Evolutionary conservation across 2,329 filamentous ascomycete genomes (phyloP), one percentile per base, ranked within the genome.

Genomic region (Diaporthe capsici): DNA sequence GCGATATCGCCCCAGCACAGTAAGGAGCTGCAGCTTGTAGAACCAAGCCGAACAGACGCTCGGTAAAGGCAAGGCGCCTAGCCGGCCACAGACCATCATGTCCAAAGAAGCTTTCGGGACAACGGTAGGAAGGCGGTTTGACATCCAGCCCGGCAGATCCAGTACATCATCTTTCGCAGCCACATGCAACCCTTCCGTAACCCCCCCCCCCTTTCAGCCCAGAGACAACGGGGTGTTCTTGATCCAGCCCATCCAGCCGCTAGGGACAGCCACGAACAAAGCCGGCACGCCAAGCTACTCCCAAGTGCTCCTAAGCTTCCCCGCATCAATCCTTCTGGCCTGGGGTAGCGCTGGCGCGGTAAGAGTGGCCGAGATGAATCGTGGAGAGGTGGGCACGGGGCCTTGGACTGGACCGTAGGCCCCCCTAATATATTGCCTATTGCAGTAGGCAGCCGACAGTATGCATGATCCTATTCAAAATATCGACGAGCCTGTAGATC

Each of bases 321-420:
- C 75, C 75, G 73, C 75, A 72, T 58, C 63, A 37, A 58, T 70
- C 65, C 74, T 73, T 65, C 74, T 68, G 65, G 57, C 44, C 74
- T 58, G 71, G 74, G 71, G 72, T 76, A 74, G 71, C 71, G 73
- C 63, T 44, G 67, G 34, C 57, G 63, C 63, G 63, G 63, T 68
- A 68, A 53, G 28, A 68, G 25, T 68, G 63, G 63, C 63, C 63
- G 63, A 34, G 22, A 55, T 20, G 44, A 57, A 74, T 70, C 51
- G 61, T 74, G 72, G 44, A 25, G 65, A 63, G 57, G 55, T 61
- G 73, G 55, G 49, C 72, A 74, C 61, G 63, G 53, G 72, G 55
- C 72, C 7, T 63, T 72, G 47, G 34, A 68, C 47, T 68, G 65
- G 31, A 53, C 47, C 47, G 34, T 22, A 47, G 47, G 6, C 44